These are phyloP conservation scores for Mercurialis annua DNA, from an alignment of 345 rosid genomes.

Conservation along the genomic window DNA sequence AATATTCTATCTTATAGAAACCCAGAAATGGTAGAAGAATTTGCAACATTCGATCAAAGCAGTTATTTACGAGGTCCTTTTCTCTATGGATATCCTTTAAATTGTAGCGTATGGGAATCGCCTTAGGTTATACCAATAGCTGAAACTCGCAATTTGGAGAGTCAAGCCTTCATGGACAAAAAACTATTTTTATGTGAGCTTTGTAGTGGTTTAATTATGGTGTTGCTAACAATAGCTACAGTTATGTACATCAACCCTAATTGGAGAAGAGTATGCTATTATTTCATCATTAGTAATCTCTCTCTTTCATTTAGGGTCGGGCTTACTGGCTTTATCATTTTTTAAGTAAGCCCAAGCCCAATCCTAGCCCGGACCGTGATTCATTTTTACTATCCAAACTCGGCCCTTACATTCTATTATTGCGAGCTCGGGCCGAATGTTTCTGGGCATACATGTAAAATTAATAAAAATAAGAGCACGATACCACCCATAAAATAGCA, in stretches of 20 bases:
- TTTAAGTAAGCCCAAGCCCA: too few species aligned
- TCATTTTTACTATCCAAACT: too few species aligned
- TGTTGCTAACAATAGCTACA: not conserved
- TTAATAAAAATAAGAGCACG: too few species aligned
- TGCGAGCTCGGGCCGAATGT: too few species aligned
- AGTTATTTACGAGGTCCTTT: conserved; percentile 22
- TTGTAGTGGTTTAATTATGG: not conserved
- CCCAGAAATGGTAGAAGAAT: conserved; percentile 8
- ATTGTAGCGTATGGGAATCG: not conserved
- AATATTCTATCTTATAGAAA: conserved; percentile 30
- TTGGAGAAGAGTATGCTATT: not conserved
- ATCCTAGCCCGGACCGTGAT: too few species aligned
- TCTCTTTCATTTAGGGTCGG: too few species aligned
- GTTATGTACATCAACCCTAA: not conserved
- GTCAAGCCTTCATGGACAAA: not conserved
- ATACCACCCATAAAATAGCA: too few species aligned
- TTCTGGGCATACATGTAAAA: too few species aligned
- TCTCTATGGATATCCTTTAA: conserved; percentile 25
- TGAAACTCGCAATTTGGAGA: not conserved
- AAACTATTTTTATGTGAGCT: not conserved
- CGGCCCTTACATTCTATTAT: too few species aligned
- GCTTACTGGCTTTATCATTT: too few species aligned
- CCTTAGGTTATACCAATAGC: not conserved
- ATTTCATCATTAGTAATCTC: not conserved
- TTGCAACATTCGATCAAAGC: conserved; percentile 16